A percentile compares a stretch with the other conserved stretches of the same genome.
These are phyloP conservation scores for grape (Vitis vinifera) DNA, from an alignment of 164 flowering plant species.

Conservation along the genomic window DNA sequence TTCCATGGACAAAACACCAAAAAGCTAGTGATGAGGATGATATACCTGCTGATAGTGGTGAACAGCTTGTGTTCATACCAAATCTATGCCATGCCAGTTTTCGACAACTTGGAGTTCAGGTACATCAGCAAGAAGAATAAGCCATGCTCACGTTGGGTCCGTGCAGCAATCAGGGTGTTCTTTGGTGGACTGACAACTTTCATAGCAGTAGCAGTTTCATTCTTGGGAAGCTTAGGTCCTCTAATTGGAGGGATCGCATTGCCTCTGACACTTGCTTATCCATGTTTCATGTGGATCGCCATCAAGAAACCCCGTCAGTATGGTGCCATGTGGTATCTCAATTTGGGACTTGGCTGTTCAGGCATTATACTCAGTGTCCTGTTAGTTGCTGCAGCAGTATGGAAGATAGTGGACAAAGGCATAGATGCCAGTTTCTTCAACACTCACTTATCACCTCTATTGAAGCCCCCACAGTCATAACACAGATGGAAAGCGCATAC, in stretches of 20 bases:
- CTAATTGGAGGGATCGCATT: constrained; percentile 47
- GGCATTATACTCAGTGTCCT: constrained; percentile 40
- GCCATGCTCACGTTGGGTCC: constrained; percentile 55
- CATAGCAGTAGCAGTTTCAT: constrained; percentile 64
- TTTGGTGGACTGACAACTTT: constrained; percentile 55
- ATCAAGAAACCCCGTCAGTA: constrained; percentile 29
- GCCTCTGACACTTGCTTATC: constrained; percentile 45
- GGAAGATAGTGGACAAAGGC: constrained; percentile 38
- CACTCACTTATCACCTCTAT: constrained; percentile 4
- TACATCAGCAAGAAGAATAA: constrained; percentile 40
- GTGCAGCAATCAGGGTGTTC: constrained; percentile 36
- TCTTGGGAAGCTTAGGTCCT: constrained; percentile 46
- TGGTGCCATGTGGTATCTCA: constrained; percentile 35
- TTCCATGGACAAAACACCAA: constrained; percentile 26
- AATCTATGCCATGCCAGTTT: constrained; percentile 70
- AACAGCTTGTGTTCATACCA: constrained; percentile 55
- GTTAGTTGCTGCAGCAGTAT: constrained; percentile 25
- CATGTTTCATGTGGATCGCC: constrained; percentile 61
- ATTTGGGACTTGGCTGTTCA: constrained; percentile 34
- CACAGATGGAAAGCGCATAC: too few species aligned
- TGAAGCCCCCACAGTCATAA: too few species aligned
- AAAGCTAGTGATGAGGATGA: constrained; percentile 14
- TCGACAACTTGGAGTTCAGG: constrained; percentile 60
- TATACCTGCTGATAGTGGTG: constrained; percentile 35
- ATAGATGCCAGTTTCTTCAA: constrained; percentile 45